Evolutionary conservation across 495 filamentous ascomycete species (phyloP), one percentile per base, ranked within the genome.

Genomic region (Parathielavia hyrcaniae): DNA sequence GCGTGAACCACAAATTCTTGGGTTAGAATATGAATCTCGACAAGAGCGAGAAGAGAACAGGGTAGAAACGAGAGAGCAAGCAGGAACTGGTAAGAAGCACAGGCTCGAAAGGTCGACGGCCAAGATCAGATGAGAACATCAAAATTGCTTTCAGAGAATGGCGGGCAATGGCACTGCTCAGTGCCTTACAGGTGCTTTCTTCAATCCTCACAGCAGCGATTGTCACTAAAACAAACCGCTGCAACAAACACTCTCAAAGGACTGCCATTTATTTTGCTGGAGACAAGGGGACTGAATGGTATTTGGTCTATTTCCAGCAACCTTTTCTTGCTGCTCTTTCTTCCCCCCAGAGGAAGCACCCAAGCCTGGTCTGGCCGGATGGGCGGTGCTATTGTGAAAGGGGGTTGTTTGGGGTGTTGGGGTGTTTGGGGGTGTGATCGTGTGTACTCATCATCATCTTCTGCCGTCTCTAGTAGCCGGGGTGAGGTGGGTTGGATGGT

Each of bases 261-360:
- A 8, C 4, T 13, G 38, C 38, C 39, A 20, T 44, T 10, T 17
- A 4, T 16, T 39, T 30, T 30, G 6, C 26, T 30, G 47, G 7
- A 23, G 19, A 54, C 30, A 36, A 50, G 55, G 58, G 58, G 35
- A 50, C 20, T 50, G 34, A 8, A 47, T 64, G 60, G 14, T 63
- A 58, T 60, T 57, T 63, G 13, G 39, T 64, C 64, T 67, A 64
- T 67, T 40, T 67, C 60, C 61, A 59, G 43, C 59, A n/a, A 30
- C 26, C 26, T 59, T 54, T 54, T 9, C 10, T 35, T 22, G 54
- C 47, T 59, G 55, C 13, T 55, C 53, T 56, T 48, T 47, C 1
- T 20, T 36, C 48, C 34, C 36, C 46, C 38, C 10, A 51, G 26
- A 62, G 34, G 45, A 45, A 46, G 26, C 14, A 13, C 20, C 40